Percentiles rank a stretch among this genome's conserved stretches.
These are phyloP conservation scores for Metschnikowia colocasiae DNA, from an alignment of 805 yeast species.

Conservation along the genomic window DNA sequence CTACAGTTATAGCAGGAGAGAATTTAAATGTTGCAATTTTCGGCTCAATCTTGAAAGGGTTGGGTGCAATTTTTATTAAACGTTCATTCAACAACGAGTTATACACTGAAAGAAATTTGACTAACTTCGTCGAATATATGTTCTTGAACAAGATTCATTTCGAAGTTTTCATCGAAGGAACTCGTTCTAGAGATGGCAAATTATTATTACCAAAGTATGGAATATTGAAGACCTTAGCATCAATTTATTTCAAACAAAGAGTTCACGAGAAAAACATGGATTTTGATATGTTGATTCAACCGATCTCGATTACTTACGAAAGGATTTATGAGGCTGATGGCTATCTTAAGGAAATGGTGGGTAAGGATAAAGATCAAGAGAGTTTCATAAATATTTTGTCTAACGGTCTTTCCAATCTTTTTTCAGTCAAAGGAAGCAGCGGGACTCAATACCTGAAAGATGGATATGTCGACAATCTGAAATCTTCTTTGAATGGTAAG, in stretches of 20 bases:
- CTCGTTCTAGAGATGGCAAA: conserved; percentile 64
- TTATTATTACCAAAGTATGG: conserved; percentile 60
- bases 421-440: conserved; percentile 14
- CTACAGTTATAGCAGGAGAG: conserved; percentile 63
- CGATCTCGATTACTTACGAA: conserved; percentile 58
- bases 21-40: conserved; percentile 57
- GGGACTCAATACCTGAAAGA: conserved; percentile 11
- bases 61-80: conserved; percentile 58
- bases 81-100: conserved; percentile 43
- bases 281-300: conserved; percentile 43
- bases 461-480: conserved; percentile 30
- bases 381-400: conserved; percentile 37
- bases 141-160: conserved; percentile 47
- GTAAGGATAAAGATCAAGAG: conserved; percentile 55
- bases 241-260: conserved; percentile 42
- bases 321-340: conserved; percentile 54
- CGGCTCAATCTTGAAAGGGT: conserved; percentile 45
- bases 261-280: conserved; percentile 15
- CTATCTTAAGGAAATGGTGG: conserved; percentile 53
- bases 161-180: conserved; percentile 65
- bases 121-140: conserved; percentile 46
- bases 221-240: conserved; percentile 49
- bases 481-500: conserved; percentile 31
- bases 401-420: conserved; percentile 33
- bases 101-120: conserved; percentile 46